Evolutionary conservation across 2,329 filamentous ascomycete species (phyloP), one percentile per base, ranked within the genome.

Genomic region (Colletotrichum cordylinicola): DNA sequence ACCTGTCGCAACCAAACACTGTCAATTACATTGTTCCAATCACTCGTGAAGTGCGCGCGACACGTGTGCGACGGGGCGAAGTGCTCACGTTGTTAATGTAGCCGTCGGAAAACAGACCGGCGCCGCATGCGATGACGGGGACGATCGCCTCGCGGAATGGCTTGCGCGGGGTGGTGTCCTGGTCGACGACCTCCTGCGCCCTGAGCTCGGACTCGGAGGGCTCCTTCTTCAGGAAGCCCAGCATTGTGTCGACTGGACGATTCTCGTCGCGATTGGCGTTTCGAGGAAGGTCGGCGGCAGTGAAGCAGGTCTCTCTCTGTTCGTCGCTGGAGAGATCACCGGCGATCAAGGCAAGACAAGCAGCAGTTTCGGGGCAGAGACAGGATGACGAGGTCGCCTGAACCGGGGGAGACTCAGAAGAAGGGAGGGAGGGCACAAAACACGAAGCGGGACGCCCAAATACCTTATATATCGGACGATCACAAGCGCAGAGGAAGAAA

Each of bases 21-120:
- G 61, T 70, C 43, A 72, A 24, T 1, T 29, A 21, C 10, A 61
- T 48, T 64, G 70, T 67, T 43, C 48, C 18, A 6, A 62, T 24
- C 0, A 1, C 13, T 15, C 31, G 15, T 0, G 4, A 16, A 8
- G 1, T 18, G 5, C 0, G 31, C 18, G 31, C 58, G 3, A 13
- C 58, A 37, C 2, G 1, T 24, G 1, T 3, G 13, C 16, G 31
- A 3, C 31, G 10, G 27, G 21, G 43, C 4, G 16, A 18, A 15
- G 33, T 37, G 24, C 86, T 80, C 86, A 95, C 94, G 81, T 95
- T 95, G 85, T 98, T 98, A 82, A 98, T 91, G 84, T 98, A 98
- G 18, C 96, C 96, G 84, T 98, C 96, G 29, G 94, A 96, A 85
- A 98, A 98, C 3, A 98, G 89, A 80, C 96, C 96, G 67, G 96